phyloP scores from a whole-genome alignment of 306 rosid genomes.

The Canavalia gladiata region DNA sequence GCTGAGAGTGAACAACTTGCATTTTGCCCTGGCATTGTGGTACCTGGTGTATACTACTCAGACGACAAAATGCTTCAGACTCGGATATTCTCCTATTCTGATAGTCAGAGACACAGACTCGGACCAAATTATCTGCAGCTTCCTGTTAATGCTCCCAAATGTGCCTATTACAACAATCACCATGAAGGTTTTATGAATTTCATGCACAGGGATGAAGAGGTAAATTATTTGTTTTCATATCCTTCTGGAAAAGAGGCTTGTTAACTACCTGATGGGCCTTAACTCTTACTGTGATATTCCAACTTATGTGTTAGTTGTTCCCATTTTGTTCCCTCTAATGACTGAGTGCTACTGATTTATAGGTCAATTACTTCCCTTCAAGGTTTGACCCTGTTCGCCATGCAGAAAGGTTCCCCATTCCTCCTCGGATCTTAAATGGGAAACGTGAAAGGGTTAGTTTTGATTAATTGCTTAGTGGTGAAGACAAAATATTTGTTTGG shows the following conservation, averaged over 20 bases:
- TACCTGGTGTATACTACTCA: conserved; percentile 80
- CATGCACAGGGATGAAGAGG: conserved; percentile 94
- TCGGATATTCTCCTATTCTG: conserved; percentile 77
- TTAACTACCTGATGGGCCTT: background rate
- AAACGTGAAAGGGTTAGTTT: conserved; percentile 79
- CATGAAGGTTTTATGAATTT: conserved; percentile 88
- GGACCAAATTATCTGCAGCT: conserved; percentile 92
- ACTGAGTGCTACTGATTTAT: conserved; percentile 16
- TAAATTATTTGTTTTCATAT: conserved; percentile 1
- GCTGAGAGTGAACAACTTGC: conserved; percentile 92
- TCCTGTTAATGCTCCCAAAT: conserved; percentile 87
- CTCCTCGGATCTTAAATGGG: conserved; percentile 59
- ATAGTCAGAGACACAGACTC: conserved; percentile 89
- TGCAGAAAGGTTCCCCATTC: conserved; percentile 71
- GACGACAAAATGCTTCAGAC: conserved; percentile 87
- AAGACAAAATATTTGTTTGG: background rate
- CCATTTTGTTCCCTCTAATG: background rate
- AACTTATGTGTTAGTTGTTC: background rate
- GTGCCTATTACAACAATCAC: conserved; percentile 87
- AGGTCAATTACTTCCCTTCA: conserved; percentile 91
- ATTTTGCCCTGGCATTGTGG: conserved; percentile 76
- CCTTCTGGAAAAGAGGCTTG: background rate
- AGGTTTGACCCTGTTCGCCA: conserved; percentile 79
- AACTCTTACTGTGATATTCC: background rate
- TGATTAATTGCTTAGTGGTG: background rate